Evolutionary conservation across 108 stramenopile species (phyloP).

Genomic region (Skeletonema potamos): DNA sequence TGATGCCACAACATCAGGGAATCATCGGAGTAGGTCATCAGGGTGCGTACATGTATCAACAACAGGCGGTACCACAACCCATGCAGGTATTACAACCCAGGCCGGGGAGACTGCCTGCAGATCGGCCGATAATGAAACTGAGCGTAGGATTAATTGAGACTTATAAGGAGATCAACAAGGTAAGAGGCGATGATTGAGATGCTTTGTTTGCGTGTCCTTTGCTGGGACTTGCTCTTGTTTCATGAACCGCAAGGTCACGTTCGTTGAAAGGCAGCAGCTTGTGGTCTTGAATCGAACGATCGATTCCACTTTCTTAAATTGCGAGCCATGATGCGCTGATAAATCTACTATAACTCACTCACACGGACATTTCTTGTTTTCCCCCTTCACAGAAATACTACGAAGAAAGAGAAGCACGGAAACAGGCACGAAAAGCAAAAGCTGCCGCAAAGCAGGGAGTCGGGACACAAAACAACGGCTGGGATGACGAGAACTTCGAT

Average conservation of each 20-base stretch:
- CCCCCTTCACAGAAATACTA: slow-evolving; percentile 70
- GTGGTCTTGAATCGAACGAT: too few species aligned
- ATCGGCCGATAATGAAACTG: slow-evolving; percentile 87
- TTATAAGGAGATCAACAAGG: slow-evolving; percentile 92
- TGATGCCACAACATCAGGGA: slow-evolving; percentile 8
- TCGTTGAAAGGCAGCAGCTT: too few species aligned
- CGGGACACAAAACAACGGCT: slow-evolving; percentile 84
- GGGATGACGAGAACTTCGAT: slow-evolving; percentile 97
- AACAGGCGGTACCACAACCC: background rate
- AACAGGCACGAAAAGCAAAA: slow-evolving; percentile 23
- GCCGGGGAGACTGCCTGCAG: slow-evolving; percentile 44
- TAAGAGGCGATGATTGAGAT: background rate
- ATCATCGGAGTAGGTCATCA: slow-evolving; percentile 6
- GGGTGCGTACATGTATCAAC: slow-evolving; percentile 2
- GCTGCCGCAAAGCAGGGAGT: slow-evolving; percentile 23
- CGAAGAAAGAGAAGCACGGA: slow-evolving; percentile 78
- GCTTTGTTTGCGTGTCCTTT: background rate
- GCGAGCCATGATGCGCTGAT: background rate
- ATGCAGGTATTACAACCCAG: slow-evolving; percentile 27
- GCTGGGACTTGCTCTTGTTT: too few species aligned
- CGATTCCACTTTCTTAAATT: background rate
- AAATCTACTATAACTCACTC: background rate
- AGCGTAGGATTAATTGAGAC: slow-evolving; percentile 91
- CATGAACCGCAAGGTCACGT: too few species aligned
- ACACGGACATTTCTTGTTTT: background rate